Evolutionary conservation across 257 asterid species (phyloP).

Genomic region (Cruciata laevipes): DNA sequence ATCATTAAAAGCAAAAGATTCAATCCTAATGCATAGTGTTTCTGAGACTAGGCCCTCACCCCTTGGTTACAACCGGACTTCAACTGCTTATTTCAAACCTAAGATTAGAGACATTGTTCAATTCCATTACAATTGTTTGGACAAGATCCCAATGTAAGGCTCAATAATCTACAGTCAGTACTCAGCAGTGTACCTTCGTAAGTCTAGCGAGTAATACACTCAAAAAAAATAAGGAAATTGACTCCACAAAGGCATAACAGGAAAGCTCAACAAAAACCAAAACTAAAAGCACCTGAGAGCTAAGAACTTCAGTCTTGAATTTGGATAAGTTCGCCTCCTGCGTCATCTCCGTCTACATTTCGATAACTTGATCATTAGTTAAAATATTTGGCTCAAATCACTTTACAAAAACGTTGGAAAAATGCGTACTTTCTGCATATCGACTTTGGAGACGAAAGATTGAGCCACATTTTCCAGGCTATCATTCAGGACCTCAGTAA

Average conservation of each 20-base stretch:
- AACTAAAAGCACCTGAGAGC: constrained; percentile 60
- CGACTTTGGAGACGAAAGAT: constrained; percentile 71
- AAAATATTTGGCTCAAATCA: not conserved
- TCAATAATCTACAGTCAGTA: not conserved
- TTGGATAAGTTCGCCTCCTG: constrained; percentile 72
- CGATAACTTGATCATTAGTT: not conserved
- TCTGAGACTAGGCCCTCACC: not conserved
- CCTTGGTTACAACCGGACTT: not conserved
- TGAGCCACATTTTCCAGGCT: constrained; percentile 67
- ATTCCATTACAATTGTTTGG: not conserved
- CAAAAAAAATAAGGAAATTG: not conserved
- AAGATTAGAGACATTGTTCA: not conserved
- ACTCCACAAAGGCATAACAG: not conserved
- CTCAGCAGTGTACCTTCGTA: not conserved
- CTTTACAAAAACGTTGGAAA: not conserved
- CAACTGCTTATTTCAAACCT: not conserved
- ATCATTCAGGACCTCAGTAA: constrained; percentile 65
- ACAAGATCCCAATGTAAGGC: not conserved
- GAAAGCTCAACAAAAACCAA: not conserved
- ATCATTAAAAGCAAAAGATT: not conserved
- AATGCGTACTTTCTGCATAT: constrained; percentile 57
- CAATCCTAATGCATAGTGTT: not conserved
- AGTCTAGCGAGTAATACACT: not conserved
- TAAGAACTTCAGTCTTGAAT: constrained; percentile 76
- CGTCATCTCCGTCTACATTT: constrained; percentile 62